Percentiles rank a stretch among this genome's conserved stretches.
phyloP scores from a whole-genome alignment of 805 yeast species.

The Hanseniaspora singularis region DNA sequence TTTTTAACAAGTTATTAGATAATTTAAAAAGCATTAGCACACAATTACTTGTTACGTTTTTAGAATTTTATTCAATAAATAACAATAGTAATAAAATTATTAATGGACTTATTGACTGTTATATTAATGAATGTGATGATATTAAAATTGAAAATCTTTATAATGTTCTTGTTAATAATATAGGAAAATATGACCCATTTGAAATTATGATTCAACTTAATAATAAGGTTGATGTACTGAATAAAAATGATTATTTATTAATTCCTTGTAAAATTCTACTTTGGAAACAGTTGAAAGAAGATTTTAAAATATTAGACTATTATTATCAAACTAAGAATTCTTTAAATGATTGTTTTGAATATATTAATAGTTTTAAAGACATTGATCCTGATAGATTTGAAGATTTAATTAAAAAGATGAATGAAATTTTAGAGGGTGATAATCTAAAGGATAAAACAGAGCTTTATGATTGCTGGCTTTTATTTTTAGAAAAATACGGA shows the following conservation, averaged over 20 bases:
- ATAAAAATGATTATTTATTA: constrained; percentile 26
- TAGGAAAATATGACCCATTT: constrained; percentile 22
- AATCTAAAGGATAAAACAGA: constrained; percentile 23
- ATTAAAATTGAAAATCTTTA: constrained; percentile 28
- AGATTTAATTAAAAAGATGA: constrained; percentile 30
- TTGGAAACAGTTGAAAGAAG: constrained; percentile 46
- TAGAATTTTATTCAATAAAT: not conserved
- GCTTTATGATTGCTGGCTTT: constrained; percentile 14
- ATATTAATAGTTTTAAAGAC: constrained; percentile 41
- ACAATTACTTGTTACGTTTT: not conserved
- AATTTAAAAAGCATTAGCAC: not conserved
- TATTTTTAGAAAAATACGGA: constrained; percentile 33
- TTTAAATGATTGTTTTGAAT: constrained; percentile 44
- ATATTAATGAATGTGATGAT: constrained; percentile 13
- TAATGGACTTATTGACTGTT: not conserved
- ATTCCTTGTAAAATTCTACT: constrained; percentile 37
- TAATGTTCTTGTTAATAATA: constrained; percentile 27
- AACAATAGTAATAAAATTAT: not conserved
- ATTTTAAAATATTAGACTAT: constrained; percentile 51
- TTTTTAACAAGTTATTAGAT: not conserved
- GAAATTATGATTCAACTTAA: constrained; percentile 12
- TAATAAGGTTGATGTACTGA: constrained; percentile 27
- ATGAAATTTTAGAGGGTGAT: constrained; percentile 30
- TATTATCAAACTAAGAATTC: constrained; percentile 47
- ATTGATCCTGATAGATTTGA: constrained; percentile 32